Percentiles rank a stretch among this genome's conserved stretches.
Evolutionary conservation across 176 grass and related monocot species (phyloP).

Genomic region (Oryza officinalis): DNA sequence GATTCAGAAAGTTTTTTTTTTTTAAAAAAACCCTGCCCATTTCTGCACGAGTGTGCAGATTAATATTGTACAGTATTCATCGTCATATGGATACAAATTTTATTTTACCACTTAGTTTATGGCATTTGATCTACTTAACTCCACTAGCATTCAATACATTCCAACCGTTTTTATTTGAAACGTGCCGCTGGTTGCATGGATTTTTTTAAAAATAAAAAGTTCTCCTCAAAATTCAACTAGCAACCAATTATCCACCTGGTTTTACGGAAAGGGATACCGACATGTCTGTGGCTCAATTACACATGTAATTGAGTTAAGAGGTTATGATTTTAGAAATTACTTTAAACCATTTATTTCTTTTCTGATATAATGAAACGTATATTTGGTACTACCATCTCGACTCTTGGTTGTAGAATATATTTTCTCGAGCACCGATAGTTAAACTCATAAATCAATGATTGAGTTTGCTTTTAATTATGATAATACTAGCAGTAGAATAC

Average conservation of each 20-base stretch:
- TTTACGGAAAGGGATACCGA: too few species aligned
- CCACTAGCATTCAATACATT: neutral
- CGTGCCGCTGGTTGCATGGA: neutral
- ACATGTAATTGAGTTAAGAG: too few species aligned
- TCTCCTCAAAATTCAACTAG: neutral
- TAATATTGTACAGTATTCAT: neutral
- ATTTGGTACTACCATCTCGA: too few species aligned
- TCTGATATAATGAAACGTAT: too few species aligned
- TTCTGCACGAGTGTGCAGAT: neutral
- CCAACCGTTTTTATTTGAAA: neutral
- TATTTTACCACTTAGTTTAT: neutral
- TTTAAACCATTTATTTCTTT: too few species aligned
- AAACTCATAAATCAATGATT: too few species aligned
- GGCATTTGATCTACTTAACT: neutral
- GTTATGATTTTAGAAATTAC: too few species aligned
- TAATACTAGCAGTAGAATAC: too few species aligned
- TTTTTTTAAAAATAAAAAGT: neutral
- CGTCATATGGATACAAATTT: neutral
- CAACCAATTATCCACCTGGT: neutral
- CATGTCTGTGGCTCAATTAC: too few species aligned
- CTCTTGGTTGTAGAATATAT: too few species aligned
- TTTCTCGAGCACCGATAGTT: too few species aligned
- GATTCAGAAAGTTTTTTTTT: neutral
- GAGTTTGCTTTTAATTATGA: too few species aligned
- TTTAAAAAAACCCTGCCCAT: neutral